phyloP scores from a whole-genome alignment of 768 basidiomycete genomes.

The Trametes sanguinea region DNA sequence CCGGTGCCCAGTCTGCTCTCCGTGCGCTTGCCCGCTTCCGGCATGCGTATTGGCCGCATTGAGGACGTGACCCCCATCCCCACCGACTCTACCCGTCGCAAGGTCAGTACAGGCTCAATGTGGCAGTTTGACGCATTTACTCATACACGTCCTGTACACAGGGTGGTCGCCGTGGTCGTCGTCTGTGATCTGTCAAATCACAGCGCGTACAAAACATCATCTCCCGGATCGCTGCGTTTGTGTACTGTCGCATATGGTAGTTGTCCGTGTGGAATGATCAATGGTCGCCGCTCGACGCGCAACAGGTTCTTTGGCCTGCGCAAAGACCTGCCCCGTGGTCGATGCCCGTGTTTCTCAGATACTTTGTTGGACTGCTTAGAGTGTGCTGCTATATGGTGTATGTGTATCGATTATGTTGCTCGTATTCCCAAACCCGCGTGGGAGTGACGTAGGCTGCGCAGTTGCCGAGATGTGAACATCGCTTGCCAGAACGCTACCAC shows the following conservation, averaged over 20 bases:
- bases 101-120: conserved; percentile 52
- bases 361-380: conserved; percentile 16
- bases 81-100: conserved; percentile 95
- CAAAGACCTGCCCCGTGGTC: conserved; percentile 80
- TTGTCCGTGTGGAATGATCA: conserved; percentile 41
- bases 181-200: conserved; percentile 58
- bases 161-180: conserved; percentile 99
- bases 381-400: conserved; percentile 16
- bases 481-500: neutral
- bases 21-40: conserved; percentile 97
- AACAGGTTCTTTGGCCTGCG: conserved; percentile 53
- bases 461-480: neutral
- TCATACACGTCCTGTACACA: conserved; percentile 33
- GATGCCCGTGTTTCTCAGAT: conserved; percentile 27
- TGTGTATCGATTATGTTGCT: conserved; percentile 11
- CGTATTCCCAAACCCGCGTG: neutral
- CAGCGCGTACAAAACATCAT: conserved; percentile 30
- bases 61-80: conserved; percentile 98
- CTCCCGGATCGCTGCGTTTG: conserved; percentile 19
- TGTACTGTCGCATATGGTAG: conserved; percentile 38
- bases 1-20: conserved; percentile 96
- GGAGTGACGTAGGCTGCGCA: neutral
- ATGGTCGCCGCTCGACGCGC: conserved; percentile 88
- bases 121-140: neutral
- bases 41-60: conserved; percentile 97